Percentiles rank a stretch among this genome's conserved stretches.
Evolutionary conservation across 768 basidiomycete genomes (phyloP).

Genomic region (Lactarius hatsudake): DNA sequence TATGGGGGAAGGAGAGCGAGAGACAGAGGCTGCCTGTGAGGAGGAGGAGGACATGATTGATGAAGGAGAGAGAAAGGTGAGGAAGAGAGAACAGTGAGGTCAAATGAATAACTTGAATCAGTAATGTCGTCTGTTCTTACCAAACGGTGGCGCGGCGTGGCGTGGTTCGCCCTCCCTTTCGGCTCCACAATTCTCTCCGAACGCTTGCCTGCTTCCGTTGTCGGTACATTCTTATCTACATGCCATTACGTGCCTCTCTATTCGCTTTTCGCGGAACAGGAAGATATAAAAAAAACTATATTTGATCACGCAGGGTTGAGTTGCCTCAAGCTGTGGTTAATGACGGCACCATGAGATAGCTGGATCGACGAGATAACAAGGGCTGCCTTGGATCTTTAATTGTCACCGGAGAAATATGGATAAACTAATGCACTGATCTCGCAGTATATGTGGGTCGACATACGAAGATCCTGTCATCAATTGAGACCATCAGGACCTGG

Average conservation of each 20-base stretch:
- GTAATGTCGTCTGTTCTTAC: background rate
- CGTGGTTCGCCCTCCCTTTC: background rate
- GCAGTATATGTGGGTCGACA: background rate
- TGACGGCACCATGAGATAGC: background rate
- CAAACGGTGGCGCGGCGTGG: background rate
- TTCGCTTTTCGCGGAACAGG: background rate
- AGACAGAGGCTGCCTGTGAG: slow-evolving; percentile 48
- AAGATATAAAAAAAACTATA: background rate
- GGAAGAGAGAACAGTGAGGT: background rate
- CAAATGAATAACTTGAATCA: background rate
- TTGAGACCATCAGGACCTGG: background rate
- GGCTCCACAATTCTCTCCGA: slow-evolving; percentile 21
- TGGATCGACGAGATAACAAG: background rate
- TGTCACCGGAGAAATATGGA: background rate
- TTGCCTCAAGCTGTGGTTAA: background rate
- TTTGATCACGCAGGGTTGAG: background rate
- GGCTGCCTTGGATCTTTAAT: background rate
- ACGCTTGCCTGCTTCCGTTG: background rate
- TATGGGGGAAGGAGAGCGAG: slow-evolving; percentile 69
- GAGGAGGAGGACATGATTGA: slow-evolving; percentile 51
- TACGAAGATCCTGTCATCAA: background rate
- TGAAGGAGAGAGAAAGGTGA: slow-evolving; percentile 11
- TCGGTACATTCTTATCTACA: background rate
- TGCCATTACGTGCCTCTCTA: slow-evolving; percentile 1
- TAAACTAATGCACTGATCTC: background rate